These are phyloP conservation scores for Eucommia ulmoides DNA, from an alignment of 257 asterid genomes.

Conservation along the genomic window DNA sequence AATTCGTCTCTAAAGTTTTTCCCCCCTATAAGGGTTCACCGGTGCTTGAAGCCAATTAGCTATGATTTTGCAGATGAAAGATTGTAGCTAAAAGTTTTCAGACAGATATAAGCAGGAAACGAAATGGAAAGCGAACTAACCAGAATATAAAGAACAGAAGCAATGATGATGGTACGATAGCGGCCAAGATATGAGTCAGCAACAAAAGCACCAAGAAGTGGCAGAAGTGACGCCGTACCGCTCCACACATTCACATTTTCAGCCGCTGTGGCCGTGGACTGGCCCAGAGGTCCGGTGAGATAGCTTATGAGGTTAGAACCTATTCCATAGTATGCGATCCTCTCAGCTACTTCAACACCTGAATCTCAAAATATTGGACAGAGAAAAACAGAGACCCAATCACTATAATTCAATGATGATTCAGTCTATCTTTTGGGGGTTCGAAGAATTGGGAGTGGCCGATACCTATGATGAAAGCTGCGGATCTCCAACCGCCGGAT, in stretches of 20 bases:
- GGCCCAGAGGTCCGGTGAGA: slow-evolving; percentile 35
- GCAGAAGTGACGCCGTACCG: slow-evolving; percentile 23
- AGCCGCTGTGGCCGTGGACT: slow-evolving; percentile 28
- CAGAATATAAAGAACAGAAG: slow-evolving; percentile 27
- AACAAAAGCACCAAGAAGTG: slow-evolving; percentile 29
- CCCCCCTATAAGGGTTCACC: too few relatives aligned
- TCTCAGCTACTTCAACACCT: slow-evolving; percentile 36
- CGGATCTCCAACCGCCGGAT: slow-evolving; percentile 30
- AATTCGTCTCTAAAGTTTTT: too few relatives aligned
- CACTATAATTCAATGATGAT: background rate
- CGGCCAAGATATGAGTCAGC: slow-evolving; percentile 34
- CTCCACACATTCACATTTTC: slow-evolving; percentile 28
- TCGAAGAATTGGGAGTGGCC: background rate
- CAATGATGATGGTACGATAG: slow-evolving; percentile 21
- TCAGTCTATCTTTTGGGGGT: too few relatives aligned
- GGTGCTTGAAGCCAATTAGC: too few relatives aligned
- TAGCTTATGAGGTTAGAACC: slow-evolving; percentile 25
- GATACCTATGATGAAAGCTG: slow-evolving; percentile 25
- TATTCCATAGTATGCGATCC: slow-evolving; percentile 26
- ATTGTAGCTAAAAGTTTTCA: too few relatives aligned
- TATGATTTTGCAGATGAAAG: too few relatives aligned
- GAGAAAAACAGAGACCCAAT: background rate
- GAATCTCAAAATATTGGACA: background rate
- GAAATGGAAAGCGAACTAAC: slow-evolving; percentile 10
- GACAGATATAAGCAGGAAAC: too few relatives aligned